These are phyloP conservation scores for Corchorus olitorius DNA, from an alignment of 345 rosid genomes.

Conservation along the genomic window DNA sequence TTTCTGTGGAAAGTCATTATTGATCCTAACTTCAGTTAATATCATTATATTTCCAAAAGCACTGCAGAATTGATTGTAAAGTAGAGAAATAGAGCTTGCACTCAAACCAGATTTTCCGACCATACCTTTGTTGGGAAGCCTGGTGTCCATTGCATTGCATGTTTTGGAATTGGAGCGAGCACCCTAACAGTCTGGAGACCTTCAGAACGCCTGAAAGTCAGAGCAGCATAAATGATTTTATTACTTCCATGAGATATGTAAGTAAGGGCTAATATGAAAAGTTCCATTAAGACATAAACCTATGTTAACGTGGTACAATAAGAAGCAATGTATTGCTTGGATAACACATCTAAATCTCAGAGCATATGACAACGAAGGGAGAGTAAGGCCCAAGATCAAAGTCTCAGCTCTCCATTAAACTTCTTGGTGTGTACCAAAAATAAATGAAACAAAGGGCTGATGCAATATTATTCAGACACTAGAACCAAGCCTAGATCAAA, in stretches of 20 bases:
- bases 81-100: not conserved
- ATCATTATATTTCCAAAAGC: not conserved
- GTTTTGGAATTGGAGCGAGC: conserved; percentile 91
- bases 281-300: not conserved
- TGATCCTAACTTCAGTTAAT: not conserved
- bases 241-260: not conserved
- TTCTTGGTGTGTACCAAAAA: not conserved
- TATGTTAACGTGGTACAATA: not conserved
- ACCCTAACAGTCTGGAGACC: conserved; percentile 82
- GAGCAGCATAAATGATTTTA: conserved; percentile 8
- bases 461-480: not conserved
- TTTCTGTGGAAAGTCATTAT: not conserved
- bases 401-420: not conserved
- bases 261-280: not conserved
- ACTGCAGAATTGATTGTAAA: not conserved
- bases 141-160: conserved; percentile 80
- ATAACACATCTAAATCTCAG: not conserved
- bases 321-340: not conserved
- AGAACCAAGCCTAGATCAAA: not conserved
- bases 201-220: conserved; percentile 69
- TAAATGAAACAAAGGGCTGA: not conserved
- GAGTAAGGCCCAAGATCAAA: not conserved
- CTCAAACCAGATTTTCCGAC: not conserved
- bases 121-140: conserved; percentile 95
- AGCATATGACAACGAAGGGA: not conserved